Conservation (phyloP, 2,329 filamentous ascomycete species). For the Arthrobotrys entomopaga region DNA sequence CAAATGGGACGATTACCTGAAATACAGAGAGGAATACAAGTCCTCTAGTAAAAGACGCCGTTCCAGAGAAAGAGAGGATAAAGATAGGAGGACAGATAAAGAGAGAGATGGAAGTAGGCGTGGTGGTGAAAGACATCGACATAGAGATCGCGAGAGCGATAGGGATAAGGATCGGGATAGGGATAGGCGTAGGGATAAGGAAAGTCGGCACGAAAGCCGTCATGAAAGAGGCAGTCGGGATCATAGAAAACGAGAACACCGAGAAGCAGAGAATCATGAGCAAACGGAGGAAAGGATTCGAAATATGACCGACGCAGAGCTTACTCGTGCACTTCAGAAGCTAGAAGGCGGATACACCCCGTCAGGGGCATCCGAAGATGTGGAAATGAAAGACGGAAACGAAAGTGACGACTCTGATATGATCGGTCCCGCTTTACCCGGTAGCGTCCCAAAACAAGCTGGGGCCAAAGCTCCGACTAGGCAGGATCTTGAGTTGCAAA, state of each 20-base stretch:
- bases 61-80: conserved; percentile 15
- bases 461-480: conserved; percentile 75
- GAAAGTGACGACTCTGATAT: conserved; percentile 68
- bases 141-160: conserved; percentile 20
- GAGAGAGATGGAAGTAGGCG: conserved; percentile 28
- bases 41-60: conserved; percentile 16
- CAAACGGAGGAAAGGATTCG: conserved; percentile 36
- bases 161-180: conserved; percentile 30
- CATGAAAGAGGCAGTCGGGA: conserved; percentile 14
- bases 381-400: conserved; percentile 50
- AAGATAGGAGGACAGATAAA: conserved; percentile 36
- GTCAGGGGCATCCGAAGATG: conserved; percentile 26
- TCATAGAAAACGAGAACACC: conserved; percentile 18
- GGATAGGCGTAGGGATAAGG: background rate
- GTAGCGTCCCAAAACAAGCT: conserved; percentile 58
- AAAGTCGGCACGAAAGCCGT: conserved; percentile 9
- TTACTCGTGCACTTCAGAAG: conserved; percentile 32
- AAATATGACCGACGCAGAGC: conserved; percentile 50
- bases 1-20: conserved; percentile 52
- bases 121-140: conserved; percentile 40
- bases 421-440: conserved; percentile 66
- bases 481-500: conserved; percentile 75
- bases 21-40: conserved; percentile 27
- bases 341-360: conserved; percentile 37
- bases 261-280: conserved; percentile 19